Percentiles rank a stretch among this genome's conserved stretches.
Conservation (phyloP, 305 asterid species). For the Salvia sclarea region DNA sequence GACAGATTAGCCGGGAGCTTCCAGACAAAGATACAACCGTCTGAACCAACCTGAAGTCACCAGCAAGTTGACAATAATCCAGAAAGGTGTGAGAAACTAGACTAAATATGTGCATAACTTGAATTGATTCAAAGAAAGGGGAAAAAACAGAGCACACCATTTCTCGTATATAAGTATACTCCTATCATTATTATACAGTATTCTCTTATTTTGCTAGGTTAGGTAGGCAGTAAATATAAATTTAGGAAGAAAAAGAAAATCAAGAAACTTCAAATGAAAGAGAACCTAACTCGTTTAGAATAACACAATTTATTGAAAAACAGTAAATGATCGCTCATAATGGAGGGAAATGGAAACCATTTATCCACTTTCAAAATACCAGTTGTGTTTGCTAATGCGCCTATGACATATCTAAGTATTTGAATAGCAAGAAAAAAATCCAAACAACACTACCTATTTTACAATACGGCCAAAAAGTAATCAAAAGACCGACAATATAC, state of each 20-base stretch:
- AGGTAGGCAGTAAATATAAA: not conserved
- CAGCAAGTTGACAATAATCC: conserved; percentile 25
- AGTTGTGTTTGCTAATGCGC: not conserved
- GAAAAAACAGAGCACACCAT: not conserved
- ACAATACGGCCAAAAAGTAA: conserved; percentile 9
- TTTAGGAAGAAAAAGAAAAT: too few relatives aligned
- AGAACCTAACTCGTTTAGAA: too few relatives aligned
- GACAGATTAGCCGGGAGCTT: conserved; percentile 54
- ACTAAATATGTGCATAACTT: conserved; percentile 1
- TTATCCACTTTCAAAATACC: not conserved
- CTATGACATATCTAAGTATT: not conserved
- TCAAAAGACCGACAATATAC: not conserved
- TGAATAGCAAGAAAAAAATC: not conserved
- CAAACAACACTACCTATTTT: not conserved
- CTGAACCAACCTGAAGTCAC: conserved; percentile 54
- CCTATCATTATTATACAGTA: not conserved
- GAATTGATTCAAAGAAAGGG: conserved; percentile 1
- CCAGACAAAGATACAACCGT: conserved; percentile 73
- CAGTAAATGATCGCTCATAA: not conserved
- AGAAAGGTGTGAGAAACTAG: not conserved
- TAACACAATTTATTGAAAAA: not conserved
- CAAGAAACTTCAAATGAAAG: too few relatives aligned
- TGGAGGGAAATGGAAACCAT: conserved; percentile 8
- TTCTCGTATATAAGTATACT: not conserved
- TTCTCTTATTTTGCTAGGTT: conserved; percentile 12